phyloP scores from a whole-genome alignment of 2,329 filamentous ascomycete genomes.

The Cordyceps tenuipes region DNA sequence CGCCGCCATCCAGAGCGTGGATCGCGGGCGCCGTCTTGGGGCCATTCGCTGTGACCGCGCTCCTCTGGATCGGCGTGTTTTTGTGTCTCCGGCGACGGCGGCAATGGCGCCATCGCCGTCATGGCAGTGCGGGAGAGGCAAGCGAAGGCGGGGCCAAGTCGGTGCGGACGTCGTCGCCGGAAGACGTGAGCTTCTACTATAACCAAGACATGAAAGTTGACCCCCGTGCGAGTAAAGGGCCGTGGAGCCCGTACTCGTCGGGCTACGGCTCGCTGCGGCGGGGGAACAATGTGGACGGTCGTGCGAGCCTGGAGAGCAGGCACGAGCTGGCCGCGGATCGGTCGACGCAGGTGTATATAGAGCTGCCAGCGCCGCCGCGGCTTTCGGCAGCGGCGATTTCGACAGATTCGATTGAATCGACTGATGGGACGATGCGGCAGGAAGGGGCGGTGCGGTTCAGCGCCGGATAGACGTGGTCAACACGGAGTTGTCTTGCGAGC shows the following conservation, averaged over 20 bases:
- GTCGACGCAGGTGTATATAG: background rate
- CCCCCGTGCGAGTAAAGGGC: background rate
- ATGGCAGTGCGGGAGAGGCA: background rate
- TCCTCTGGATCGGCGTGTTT: background rate
- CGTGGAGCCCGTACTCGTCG: background rate
- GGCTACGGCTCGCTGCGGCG: background rate
- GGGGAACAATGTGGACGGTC: background rate
- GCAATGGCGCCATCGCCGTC: background rate
- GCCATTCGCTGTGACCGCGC: background rate
- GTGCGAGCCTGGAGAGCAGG: background rate
- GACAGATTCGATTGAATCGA: background rate
- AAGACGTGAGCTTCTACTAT: background rate
- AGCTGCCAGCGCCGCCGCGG: background rate
- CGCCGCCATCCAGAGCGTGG: background rate
- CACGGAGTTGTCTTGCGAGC: too few species aligned
- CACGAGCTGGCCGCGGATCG: background rate
- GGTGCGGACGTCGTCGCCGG: background rate
- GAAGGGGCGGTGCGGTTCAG: background rate
- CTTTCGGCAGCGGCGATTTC: background rate
- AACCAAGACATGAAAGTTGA: background rate
- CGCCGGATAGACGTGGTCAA: too few species aligned
- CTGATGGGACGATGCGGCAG: background rate
- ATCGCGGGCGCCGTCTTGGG: background rate
- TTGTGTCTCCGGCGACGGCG: background rate
- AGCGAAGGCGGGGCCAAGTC: background rate